A percentile compares a stretch with the other conserved stretches of the same genome.
phyloP scores from a whole-genome alignment of 805 yeast genomes.

The Yamadazyma endophytica region DNA sequence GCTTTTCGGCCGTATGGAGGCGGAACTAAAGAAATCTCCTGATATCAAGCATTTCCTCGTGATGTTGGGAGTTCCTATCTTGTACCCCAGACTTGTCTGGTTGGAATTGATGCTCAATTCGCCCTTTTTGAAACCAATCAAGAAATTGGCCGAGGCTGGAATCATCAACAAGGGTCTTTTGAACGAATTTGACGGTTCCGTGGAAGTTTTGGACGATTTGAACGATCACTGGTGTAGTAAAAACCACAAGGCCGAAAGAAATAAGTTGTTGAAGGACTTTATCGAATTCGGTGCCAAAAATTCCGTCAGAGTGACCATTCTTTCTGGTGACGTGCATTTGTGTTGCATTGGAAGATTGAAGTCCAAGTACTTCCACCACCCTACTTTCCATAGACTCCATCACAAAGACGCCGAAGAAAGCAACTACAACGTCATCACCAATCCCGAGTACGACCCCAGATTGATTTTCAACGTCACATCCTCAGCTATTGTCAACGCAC shows the following conservation, averaged over 20 bases:
- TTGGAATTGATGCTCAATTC: constrained; percentile 72
- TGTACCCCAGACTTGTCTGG: constrained; percentile 93
- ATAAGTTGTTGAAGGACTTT: constrained; percentile 56
- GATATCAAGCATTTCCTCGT: constrained; percentile 73
- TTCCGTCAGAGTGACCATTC: constrained; percentile 74
- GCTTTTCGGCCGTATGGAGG: constrained; percentile 55
- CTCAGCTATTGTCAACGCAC: constrained; percentile 87
- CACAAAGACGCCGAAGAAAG: constrained; percentile 23
- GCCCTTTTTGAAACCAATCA: constrained; percentile 54
- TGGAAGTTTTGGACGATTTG: constrained; percentile 88
- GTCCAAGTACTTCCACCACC: constrained; percentile 41
- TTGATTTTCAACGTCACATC: constrained; percentile 79
- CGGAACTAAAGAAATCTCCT: constrained; percentile 49
- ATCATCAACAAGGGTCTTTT: constrained; percentile 67
- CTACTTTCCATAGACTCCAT: constrained; percentile 19
- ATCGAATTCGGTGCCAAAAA: constrained; percentile 60
- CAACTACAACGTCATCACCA: constrained; percentile 35
- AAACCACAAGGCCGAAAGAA: constrained; percentile 83
- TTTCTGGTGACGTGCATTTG: constrained; percentile 92
- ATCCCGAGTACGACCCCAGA: constrained; percentile 69
- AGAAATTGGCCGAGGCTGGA: constrained; percentile 56
- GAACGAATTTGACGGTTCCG: constrained; percentile 88
- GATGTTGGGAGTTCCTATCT: constrained; percentile 90
- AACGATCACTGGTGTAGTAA: constrained; percentile 96
- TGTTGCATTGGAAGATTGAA: constrained; percentile 78